Evolutionary conservation across 1,284 basidiomycete genomes (phyloP).

Genomic region (Heterobasidion parviporum): DNA sequence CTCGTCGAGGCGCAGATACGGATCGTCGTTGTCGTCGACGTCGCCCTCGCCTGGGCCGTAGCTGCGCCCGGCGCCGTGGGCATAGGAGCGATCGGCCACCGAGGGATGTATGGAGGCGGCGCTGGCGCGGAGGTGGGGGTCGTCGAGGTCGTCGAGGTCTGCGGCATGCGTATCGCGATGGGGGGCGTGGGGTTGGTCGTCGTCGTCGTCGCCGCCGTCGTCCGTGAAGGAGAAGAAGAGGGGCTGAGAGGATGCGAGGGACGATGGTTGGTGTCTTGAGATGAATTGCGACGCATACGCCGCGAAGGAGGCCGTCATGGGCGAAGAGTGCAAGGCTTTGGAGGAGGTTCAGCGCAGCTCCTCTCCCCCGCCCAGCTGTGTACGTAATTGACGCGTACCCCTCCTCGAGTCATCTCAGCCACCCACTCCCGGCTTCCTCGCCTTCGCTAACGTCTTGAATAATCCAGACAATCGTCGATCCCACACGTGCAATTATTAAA

Average conservation of each 20-base stretch:
- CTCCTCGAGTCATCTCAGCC: neutral
- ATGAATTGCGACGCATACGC: conserved; percentile 63
- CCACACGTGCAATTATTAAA: too few species aligned
- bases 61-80: too few species aligned
- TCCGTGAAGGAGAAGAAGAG: conserved; percentile 78
- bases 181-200: too few species aligned
- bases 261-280: conserved; percentile 36
- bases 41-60: conserved; percentile 5
- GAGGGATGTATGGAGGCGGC: conserved; percentile 20
- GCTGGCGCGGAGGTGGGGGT: conserved; percentile 56
- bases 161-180: conserved; percentile 22
- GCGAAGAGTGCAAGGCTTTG: neutral
- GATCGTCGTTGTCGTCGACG: conserved; percentile 56
- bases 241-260: conserved; percentile 58
- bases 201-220: conserved; percentile 43
- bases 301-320: conserved; percentile 53
- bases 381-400: neutral
- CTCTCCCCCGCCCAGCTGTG: neutral
- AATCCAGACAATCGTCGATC: too few species aligned
- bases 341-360: neutral
- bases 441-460: neutral
- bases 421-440: neutral
- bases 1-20: conserved; percentile 65
- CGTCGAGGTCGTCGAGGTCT: conserved; percentile 62
- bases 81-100: conserved; percentile 9